Evolutionary conservation across 305 asterid species (phyloP).

Genomic region (Fraxinus dipetala): DNA sequence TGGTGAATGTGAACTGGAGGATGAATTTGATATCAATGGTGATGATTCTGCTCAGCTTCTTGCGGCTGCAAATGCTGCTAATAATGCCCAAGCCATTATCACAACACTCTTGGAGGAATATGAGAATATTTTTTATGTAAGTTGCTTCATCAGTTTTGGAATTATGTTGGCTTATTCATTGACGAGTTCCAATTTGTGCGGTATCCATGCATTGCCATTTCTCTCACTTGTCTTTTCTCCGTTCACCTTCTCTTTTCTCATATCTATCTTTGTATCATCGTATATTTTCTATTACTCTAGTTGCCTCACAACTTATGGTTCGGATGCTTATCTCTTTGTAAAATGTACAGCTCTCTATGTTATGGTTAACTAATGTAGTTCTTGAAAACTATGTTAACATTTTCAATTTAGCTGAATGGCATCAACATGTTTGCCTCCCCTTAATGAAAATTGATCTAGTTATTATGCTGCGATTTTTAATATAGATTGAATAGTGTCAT

Average conservation of each 20-base stretch:
- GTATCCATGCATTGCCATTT: slow-evolving; percentile 5
- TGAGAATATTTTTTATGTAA: slow-evolving; percentile 74
- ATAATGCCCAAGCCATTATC: slow-evolving; percentile 89
- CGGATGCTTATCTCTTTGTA: slow-evolving; percentile 8
- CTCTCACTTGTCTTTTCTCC: slow-evolving; percentile 9
- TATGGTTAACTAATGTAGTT: slow-evolving; percentile 17
- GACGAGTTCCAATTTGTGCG: slow-evolving; percentile 4
- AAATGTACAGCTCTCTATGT: background rate
- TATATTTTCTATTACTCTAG: background rate
- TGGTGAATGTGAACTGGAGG: slow-evolving; percentile 97
- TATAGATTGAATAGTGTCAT: background rate
- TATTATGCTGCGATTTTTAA: slow-evolving; percentile 5
- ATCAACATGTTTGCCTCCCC: background rate
- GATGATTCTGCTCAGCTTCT: slow-evolving; percentile 92
- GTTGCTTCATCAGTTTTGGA: slow-evolving; percentile 29
- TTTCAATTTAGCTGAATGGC: slow-evolving; percentile 20
- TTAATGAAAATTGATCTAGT: slow-evolving; percentile 1
- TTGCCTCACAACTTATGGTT: slow-evolving; percentile 3
- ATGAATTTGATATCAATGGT: slow-evolving; percentile 68
- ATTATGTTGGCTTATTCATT: slow-evolving; percentile 10
- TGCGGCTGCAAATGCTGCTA: slow-evolving; percentile 99
- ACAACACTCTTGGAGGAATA: slow-evolving; percentile 91
- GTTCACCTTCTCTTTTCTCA: background rate
- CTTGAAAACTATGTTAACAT: slow-evolving; percentile 1
- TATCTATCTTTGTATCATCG: slow-evolving; percentile 1